Base-by-base conservation (phyloP, 2,329 filamentous ascomycete species). In the Scopulariopsis brevicaulis region DNA sequence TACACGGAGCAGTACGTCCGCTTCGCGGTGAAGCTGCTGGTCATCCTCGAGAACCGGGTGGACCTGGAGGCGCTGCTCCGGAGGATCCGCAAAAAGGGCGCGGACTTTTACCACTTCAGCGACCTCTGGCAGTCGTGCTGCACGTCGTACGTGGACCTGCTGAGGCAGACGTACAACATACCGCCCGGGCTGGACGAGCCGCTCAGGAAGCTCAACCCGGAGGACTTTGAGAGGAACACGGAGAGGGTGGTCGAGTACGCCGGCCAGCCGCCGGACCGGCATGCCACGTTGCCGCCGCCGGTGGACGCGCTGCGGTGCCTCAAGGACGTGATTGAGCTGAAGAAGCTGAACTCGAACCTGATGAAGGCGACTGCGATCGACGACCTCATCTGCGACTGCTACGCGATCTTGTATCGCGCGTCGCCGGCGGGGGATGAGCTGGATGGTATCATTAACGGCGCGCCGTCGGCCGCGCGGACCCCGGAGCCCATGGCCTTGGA, bases 301-400 rank as follows among this genome's bases (percentile, higher is more conserved):
- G 43, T 54, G 40, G 65, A 71, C 0, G 75, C 77, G 1, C 73
- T 84, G 55, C 73, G 71, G 53, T 82, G 80, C 58, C 74, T 84
- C 69, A 82, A 78, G 64, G 81, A 84, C 53, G 73, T 76, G 0
- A 77, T 83, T 11, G 81, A 84, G 61, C 63, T 83, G 50, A 84
- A 84, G 67, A 84, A 83, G 68, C 80, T 96, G 52, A 99, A 99
- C 67, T 86, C 86, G 48, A 87, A 86, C 53, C 78, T 96, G 8
- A 94, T 95, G 81, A 96, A 96, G 70, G 82, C 87, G 0, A 82
- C 84, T 0, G 79, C 86, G 11, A 93, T 97, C 52, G 94, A 99
- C 65, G 94, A 99, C 66, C 79, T 97, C n/a, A 88, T 96, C 63
- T 88, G 86, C 24, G 94, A 99, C 70, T 85, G 89, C 54, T 99